Conservation (phyloP, 2,329 filamentous ascomycete species). For the Fusarium liriodendri region DNA sequence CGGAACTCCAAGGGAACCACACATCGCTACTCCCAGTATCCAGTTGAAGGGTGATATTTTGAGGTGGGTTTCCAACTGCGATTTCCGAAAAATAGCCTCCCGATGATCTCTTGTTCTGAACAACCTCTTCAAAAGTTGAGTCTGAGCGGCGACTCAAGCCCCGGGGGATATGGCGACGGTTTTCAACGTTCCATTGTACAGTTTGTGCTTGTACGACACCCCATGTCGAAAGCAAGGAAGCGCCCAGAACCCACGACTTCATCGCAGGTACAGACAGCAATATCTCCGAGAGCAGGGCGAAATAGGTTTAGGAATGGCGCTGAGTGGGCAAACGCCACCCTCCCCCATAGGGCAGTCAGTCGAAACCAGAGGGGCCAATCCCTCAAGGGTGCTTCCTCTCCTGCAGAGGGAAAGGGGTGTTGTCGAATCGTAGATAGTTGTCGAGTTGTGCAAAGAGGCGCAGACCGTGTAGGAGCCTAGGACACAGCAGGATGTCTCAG, state of each 20-base stretch:
- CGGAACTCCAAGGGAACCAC: constrained; percentile 62
- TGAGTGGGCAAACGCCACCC: constrained; percentile 34
- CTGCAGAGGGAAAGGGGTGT: neutral
- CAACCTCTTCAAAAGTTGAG: constrained; percentile 54
- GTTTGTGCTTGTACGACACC: constrained; percentile 46
- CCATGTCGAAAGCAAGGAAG: constrained; percentile 39
- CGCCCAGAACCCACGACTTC: constrained; percentile 36
- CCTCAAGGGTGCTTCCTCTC: neutral
- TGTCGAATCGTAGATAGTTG: constrained; percentile 3
- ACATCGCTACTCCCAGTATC: constrained; percentile 75
- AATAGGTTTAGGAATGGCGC: constrained; percentile 34
- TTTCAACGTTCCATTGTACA: constrained; percentile 62
- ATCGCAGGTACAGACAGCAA: constrained; percentile 31
- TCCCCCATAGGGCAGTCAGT: constrained; percentile 43
- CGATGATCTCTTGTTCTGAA: constrained; percentile 56
- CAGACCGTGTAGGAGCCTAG: constrained; percentile 17
- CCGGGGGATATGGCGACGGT: constrained; percentile 47
- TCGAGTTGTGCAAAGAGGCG: constrained; percentile 16
- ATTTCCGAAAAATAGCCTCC: constrained; percentile 69
- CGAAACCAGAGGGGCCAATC: too few species aligned
- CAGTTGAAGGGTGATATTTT: constrained; percentile 68
- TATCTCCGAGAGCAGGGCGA: neutral
- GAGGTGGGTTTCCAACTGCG: constrained; percentile 66
- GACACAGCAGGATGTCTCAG: constrained; percentile 35
- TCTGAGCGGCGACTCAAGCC: constrained; percentile 52